A percentile compares a stretch with the other conserved stretches of the same genome.
Conservation (phyloP, 2,329 filamentous ascomycete genomes). For the Epicoccum nigrum region DNA sequence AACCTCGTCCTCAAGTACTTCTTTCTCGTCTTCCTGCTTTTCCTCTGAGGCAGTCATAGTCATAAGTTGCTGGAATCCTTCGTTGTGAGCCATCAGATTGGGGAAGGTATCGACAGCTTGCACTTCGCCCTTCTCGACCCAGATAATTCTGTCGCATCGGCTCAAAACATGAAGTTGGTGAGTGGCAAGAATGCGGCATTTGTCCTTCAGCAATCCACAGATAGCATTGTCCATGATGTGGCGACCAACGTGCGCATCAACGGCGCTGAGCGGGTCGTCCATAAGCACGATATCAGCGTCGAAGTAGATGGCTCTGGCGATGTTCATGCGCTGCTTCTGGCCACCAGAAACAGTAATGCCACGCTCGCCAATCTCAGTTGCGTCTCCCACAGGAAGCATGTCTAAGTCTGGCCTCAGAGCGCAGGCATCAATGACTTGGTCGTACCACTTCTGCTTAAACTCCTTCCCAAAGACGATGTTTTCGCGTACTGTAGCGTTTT, state of each 20-base stretch:
- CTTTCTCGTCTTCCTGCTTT: slow-evolving; percentile 55
- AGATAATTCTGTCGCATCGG: slow-evolving; percentile 88
- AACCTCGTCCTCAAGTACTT: slow-evolving; percentile 57
- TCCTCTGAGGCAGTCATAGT: slow-evolving; percentile 74
- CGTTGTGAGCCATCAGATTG: slow-evolving; percentile 79
- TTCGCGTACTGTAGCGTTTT: slow-evolving; percentile 83
- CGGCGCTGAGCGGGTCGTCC: slow-evolving; percentile 67
- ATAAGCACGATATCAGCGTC: slow-evolving; percentile 67
- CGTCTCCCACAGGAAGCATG: slow-evolving; percentile 87
- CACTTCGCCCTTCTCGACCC: slow-evolving; percentile 87
- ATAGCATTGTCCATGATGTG: slow-evolving; percentile 94
- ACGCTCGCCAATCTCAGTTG: slow-evolving; percentile 92
- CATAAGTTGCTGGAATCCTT: slow-evolving; percentile 83
- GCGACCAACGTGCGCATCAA: slow-evolving; percentile 65
- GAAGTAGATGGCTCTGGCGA: slow-evolving; percentile 77
- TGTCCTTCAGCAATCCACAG: slow-evolving; percentile 82
- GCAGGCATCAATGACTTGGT: slow-evolving; percentile 82
- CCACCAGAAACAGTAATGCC: slow-evolving; percentile 95
- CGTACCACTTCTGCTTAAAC: slow-evolving; percentile 76
- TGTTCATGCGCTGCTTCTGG: slow-evolving; percentile 94
- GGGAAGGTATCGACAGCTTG: slow-evolving; percentile 87
- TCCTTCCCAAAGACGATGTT: slow-evolving; percentile 91
- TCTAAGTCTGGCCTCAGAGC: slow-evolving; percentile 85
- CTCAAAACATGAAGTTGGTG: slow-evolving; percentile 93
- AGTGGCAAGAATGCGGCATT: slow-evolving; percentile 89